Conservation (phyloP, 2,329 filamentous ascomycete genomes). For the Neospermospora avenae region DNA sequence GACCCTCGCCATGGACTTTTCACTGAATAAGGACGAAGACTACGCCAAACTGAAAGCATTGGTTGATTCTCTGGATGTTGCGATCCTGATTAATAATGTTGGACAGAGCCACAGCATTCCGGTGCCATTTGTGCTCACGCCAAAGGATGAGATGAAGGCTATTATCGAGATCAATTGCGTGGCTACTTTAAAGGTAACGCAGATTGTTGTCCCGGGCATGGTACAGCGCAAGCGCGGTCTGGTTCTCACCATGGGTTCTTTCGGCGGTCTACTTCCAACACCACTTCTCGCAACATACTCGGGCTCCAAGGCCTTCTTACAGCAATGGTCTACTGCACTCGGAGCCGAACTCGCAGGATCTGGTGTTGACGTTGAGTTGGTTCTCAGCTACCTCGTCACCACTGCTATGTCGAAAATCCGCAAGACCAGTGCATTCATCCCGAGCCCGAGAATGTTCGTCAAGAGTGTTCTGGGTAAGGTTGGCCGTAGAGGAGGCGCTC, state of each 20-base stretch:
- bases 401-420: conserved; percentile 97
- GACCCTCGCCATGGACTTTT: conserved; percentile 87
- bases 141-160: conserved; percentile 74
- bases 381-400: conserved; percentile 89
- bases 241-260: conserved; percentile 95
- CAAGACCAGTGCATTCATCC: conserved; percentile 72
- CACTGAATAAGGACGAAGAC: conserved; percentile 73
- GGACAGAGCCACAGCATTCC: conserved; percentile 92
- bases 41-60: conserved; percentile 70
- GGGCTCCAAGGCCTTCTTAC: conserved; percentile 95
- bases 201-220: conserved; percentile 81
- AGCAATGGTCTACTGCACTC: conserved; percentile 89
- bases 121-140: conserved; percentile 79
- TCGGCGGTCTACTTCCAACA: conserved; percentile 88
- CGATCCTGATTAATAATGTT: conserved; percentile 94
- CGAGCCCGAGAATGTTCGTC: conserved; percentile 80
- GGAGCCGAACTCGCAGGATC: conserved; percentile 76
- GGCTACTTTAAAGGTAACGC: conserved; percentile 84
- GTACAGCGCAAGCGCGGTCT: conserved; percentile 79
- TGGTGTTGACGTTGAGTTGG: conserved; percentile 85
- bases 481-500: conserved; percentile 71
- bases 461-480: conserved; percentile 74
- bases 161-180: conserved; percentile 96
- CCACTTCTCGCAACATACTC: conserved; percentile 94
- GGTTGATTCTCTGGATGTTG: conserved; percentile 72